These are phyloP conservation scores for Aspergillus ochraceoroseus DNA, from an alignment of 2,329 filamentous ascomycete genomes.

Conservation along the genomic window DNA sequence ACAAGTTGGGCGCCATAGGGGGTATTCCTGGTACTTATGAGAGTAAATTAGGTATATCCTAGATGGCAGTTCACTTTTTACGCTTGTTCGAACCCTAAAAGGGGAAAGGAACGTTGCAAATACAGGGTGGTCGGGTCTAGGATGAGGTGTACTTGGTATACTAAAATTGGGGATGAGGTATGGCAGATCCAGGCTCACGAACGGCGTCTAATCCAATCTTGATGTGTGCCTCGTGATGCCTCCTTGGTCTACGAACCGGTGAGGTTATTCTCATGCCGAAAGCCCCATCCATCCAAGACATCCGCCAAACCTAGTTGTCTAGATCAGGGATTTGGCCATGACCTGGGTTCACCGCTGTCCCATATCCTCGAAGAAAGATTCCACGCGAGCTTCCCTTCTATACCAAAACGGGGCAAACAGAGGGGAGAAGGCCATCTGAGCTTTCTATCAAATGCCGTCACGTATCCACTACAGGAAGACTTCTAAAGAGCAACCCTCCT, in stretches of 20 bases:
- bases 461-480: conserved; percentile 19
- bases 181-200: conserved; percentile 21
- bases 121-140: conserved; percentile 8
- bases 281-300: conserved; percentile 24
- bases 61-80: neutral
- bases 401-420: conserved; percentile 20
- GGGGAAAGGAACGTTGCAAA: conserved; percentile 14
- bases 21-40: conserved; percentile 11
- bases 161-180: conserved; percentile 18
- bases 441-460: conserved; percentile 21
- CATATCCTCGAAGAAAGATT: conserved; percentile 18
- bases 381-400: conserved; percentile 11
- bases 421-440: conserved; percentile 12
- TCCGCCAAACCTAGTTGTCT: conserved; percentile 18
- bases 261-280: conserved; percentile 19
- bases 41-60: conserved; percentile 1
- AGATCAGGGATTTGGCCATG: conserved; percentile 15
- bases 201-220: conserved; percentile 14
- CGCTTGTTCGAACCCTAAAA: conserved; percentile 8
- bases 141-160: conserved; percentile 18
- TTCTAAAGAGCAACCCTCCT: conserved; percentile 18
- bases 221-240: conserved; percentile 23
- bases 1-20: conserved; percentile 23
- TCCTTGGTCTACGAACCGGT: conserved; percentile 18
- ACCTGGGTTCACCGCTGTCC: conserved; percentile 23